These are phyloP conservation scores for Fusarium cyanostomum DNA, from an alignment of 2,329 filamentous ascomycete genomes.

Conservation along the genomic window DNA sequence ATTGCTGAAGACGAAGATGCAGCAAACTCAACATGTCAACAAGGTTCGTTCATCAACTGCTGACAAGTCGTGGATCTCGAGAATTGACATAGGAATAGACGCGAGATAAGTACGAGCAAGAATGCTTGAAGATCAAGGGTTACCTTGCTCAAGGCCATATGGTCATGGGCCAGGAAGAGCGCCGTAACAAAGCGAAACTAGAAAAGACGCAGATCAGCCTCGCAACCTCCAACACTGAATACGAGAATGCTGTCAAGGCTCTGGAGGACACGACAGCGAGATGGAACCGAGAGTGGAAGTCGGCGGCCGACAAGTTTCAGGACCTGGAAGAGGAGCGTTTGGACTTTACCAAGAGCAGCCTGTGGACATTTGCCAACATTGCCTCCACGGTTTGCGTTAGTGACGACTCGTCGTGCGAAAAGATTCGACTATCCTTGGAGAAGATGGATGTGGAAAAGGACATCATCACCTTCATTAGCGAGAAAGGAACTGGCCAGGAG, in stretches of 20 bases:
- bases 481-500: constrained; percentile 91
- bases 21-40: constrained; percentile 90
- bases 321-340: constrained; percentile 96
- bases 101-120: constrained; percentile 94
- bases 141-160: constrained; percentile 98
- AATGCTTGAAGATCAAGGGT: constrained; percentile 97
- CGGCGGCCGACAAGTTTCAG: constrained; percentile 98
- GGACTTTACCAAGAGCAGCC: constrained; percentile 96
- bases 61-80: not conserved
- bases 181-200: constrained; percentile 98
- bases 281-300: constrained; percentile 99
- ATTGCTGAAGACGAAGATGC: constrained; percentile 88
- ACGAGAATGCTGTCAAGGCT: constrained; percentile 90
- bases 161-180: constrained; percentile 99
- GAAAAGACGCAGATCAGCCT: constrained; percentile 99
- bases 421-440: constrained; percentile 91
- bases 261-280: constrained; percentile 93
- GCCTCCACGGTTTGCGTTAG: constrained; percentile 97
- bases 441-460: constrained; percentile 98
- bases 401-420: constrained; percentile 96
- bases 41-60: constrained; percentile 67
- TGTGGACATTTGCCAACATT: constrained; percentile 98
- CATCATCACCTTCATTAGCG: constrained; percentile 87
- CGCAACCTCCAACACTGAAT: constrained; percentile 89
- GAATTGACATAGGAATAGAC: constrained; percentile 63